Percentiles rank a stretch among this genome's conserved stretches.
Conservation (phyloP, 495 filamentous ascomycete genomes). For the Viridothelium virens region DNA sequence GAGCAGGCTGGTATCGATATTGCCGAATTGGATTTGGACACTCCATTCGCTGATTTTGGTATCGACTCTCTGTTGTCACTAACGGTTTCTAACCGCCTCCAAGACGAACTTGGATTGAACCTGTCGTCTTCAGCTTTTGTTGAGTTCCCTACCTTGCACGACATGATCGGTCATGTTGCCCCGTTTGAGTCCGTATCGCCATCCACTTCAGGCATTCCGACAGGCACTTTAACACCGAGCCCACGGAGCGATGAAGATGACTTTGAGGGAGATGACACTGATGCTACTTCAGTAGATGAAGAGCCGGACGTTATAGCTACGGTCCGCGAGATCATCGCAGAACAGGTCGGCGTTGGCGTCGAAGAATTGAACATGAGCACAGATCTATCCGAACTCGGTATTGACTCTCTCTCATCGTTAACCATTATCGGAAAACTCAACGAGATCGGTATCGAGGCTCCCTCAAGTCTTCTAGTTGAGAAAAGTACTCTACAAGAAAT, state of each 20-base stretch:
- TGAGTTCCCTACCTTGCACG: conserved; percentile 48
- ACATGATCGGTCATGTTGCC: conserved; percentile 20
- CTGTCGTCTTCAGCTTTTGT: conserved; percentile 18
- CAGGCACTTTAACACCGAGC: conserved; percentile 32
- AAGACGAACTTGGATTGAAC: conserved; percentile 41
- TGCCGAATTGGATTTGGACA: conserved; percentile 50
- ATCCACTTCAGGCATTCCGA: conserved; percentile 46
- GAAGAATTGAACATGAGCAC: conserved; percentile 49
- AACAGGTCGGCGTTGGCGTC: conserved; percentile 59
- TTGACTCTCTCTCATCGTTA: conserved; percentile 49
- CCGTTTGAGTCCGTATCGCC: conserved; percentile 41
- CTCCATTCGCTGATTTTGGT: conserved; percentile 46
- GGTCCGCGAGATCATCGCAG: conserved; percentile 53
- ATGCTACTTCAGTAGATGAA: conserved; percentile 30
- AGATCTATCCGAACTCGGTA: conserved; percentile 43
- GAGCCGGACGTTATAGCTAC: conserved; percentile 33
- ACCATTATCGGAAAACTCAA: conserved; percentile 45
- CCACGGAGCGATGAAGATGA: conserved; percentile 31
- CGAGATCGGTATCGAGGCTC: conserved; percentile 44
- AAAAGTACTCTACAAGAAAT: conserved; percentile 12
- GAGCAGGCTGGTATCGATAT: conserved; percentile 57
- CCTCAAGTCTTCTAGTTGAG: conserved; percentile 13
- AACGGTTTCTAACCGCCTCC: conserved; percentile 38
- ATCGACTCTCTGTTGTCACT: conserved; percentile 49
- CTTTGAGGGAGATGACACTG: conserved; percentile 20